A percentile compares a stretch with the other conserved stretches of the same genome.
Evolutionary conservation across 1,284 basidiomycete species (phyloP).

Genomic region (Boletus albobrunnescens): DNA sequence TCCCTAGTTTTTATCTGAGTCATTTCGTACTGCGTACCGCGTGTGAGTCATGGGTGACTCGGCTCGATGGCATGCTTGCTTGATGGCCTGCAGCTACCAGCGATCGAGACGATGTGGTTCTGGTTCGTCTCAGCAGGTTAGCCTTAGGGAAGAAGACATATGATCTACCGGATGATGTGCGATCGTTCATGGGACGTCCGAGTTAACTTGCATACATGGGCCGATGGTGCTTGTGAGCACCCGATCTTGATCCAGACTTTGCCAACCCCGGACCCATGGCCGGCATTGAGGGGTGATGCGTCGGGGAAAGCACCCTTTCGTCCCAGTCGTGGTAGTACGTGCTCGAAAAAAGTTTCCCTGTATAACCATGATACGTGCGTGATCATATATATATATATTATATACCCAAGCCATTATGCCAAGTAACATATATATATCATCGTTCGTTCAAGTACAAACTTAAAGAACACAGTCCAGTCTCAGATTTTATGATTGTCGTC

Average conservation of each 20-base stretch:
- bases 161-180: too few relatives aligned
- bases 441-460: too few relatives aligned
- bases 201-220: background rate
- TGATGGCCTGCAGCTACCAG: background rate
- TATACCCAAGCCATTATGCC: too few relatives aligned
- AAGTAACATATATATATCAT: too few relatives aligned
- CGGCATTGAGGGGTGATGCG: too few relatives aligned
- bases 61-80: too few relatives aligned
- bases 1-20: constrained; percentile 15
- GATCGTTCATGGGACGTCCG: background rate
- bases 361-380: too few relatives aligned
- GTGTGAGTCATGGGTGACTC: constrained; percentile 4
- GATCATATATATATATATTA: too few relatives aligned
- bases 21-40: background rate
- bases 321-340: background rate
- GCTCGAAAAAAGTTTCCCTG: background rate
- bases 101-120: background rate
- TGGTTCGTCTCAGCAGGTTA: too few relatives aligned
- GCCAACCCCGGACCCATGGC: background rate
- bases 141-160: too few relatives aligned
- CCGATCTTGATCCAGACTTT: background rate
- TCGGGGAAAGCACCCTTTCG: background rate
- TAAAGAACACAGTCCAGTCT: background rate
- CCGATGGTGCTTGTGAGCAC: background rate
- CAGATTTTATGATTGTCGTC: background rate